Percentiles rank a stretch among this genome's conserved stretches.
These are phyloP conservation scores for Pouteria glomerata DNA, from an alignment of 148 eudicot species.

Conservation along the genomic window DNA sequence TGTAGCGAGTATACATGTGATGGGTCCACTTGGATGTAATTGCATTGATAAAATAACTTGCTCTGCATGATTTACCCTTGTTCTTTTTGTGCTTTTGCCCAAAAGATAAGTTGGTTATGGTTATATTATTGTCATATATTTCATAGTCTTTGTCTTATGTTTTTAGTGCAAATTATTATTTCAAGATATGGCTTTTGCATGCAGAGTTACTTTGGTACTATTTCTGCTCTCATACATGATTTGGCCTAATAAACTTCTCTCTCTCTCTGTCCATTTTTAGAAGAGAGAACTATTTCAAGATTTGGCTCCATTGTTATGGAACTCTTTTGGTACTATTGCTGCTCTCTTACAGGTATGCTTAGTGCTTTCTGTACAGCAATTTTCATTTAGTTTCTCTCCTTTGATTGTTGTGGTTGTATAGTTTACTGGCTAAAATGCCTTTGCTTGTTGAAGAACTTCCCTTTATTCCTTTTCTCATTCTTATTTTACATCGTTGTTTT, in stretches of 20 bases:
- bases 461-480: neutral
- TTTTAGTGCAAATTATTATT: constrained; percentile 7
- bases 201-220: constrained; percentile 12
- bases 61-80: neutral
- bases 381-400: neutral
- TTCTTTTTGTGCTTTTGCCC: too few species aligned
- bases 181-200: constrained; percentile 13
- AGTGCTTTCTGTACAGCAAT: neutral
- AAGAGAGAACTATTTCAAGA: constrained; percentile 94
- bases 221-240: constrained; percentile 14
- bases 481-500: neutral
- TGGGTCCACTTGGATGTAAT: neutral
- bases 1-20: too few species aligned
- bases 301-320: constrained; percentile 93
- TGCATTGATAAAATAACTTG: neutral
- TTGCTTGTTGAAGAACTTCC: neutral
- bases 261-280: constrained; percentile 24
- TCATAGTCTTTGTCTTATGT: neutral
- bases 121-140: neutral
- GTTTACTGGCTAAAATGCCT: neutral
- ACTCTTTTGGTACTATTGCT: too few species aligned
- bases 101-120: neutral
- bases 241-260: constrained; percentile 11
- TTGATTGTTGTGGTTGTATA: neutral
- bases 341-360: too few species aligned